Evolutionary conservation across 257 asterid genomes (phyloP).

Genomic region (Jacaranda copaia): DNA sequence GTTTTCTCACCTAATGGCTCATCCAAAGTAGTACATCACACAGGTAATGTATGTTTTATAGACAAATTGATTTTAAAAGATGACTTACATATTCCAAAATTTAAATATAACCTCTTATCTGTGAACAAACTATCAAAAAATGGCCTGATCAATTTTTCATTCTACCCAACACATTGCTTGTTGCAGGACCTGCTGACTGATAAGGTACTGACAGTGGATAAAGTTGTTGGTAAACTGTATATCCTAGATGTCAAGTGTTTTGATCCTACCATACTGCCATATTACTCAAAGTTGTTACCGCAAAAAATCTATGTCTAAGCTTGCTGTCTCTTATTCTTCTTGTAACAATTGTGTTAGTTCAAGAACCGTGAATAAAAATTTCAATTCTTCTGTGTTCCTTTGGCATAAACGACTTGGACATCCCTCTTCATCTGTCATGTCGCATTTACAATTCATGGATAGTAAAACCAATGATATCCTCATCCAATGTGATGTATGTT

Average conservation of each 20-base stretch:
- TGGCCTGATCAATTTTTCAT: neutral
- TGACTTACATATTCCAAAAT: neutral
- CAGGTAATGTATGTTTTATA: neutral
- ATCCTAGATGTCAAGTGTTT: neutral
- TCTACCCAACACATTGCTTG: neutral
- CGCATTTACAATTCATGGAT: neutral
- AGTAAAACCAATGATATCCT: neutral
- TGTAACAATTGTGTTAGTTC: neutral
- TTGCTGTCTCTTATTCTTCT: neutral
- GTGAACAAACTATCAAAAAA: neutral
- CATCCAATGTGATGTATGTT: neutral
- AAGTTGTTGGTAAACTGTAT: neutral
- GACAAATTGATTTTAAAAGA: neutral
- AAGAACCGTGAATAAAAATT: too few relatives aligned
- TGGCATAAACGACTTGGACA: conserved; percentile 14
- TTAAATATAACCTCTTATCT: neutral
- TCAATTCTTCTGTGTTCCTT: neutral
- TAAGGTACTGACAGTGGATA: neutral
- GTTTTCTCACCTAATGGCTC: neutral
- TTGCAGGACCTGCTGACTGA: conserved; percentile 14
- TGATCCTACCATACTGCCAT: neutral
- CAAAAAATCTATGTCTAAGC: neutral
- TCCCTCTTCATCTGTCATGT: neutral
- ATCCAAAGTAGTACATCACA: neutral
- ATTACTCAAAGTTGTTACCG: neutral